These are phyloP conservation scores for Jimgerdemannia lactiflua DNA, from an alignment of 192 early-diverging fungal genomes.

Conservation along the genomic window DNA sequence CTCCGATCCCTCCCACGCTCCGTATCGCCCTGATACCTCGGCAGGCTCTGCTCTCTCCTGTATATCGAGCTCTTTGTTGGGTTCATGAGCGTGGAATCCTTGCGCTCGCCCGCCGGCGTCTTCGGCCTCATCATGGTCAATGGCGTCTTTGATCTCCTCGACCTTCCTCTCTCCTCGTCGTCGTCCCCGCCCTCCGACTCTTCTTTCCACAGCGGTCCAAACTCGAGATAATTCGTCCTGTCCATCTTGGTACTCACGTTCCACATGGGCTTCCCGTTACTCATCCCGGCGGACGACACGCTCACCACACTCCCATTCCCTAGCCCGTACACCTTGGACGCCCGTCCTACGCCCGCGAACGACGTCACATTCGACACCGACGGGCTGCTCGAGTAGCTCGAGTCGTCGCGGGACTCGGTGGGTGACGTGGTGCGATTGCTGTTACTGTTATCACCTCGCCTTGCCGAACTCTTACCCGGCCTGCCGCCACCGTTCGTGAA, in stretches of 20 bases:
- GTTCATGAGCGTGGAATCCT: conserved; percentile 21
- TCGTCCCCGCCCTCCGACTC: conserved; percentile 6
- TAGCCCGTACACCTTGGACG: background rate
- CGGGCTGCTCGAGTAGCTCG: conserved; percentile 1
- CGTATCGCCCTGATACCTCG: background rate
- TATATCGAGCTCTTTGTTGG: conserved; percentile 29
- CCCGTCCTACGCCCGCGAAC: background rate
- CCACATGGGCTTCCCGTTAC: conserved; percentile 3
- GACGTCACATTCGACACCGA: background rate
- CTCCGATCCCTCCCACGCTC: background rate
- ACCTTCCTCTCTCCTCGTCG: conserved; percentile 8
- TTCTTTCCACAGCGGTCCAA: conserved; percentile 15
- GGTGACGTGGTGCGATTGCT: background rate
- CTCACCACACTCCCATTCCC: background rate
- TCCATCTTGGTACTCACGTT: conserved; percentile 12
- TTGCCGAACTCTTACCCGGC: background rate
- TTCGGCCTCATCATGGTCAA: background rate
- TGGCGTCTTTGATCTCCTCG: conserved; percentile 7
- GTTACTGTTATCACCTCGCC: background rate
- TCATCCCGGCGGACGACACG: background rate
- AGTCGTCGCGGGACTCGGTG: conserved; percentile 5
- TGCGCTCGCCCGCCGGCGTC: background rate
- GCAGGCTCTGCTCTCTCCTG: conserved; percentile 11
- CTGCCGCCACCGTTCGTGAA: background rate
- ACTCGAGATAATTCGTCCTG: conserved; percentile 3